Conservation (phyloP, 306 rosid genomes). For the Cajanus cajan region DNA sequence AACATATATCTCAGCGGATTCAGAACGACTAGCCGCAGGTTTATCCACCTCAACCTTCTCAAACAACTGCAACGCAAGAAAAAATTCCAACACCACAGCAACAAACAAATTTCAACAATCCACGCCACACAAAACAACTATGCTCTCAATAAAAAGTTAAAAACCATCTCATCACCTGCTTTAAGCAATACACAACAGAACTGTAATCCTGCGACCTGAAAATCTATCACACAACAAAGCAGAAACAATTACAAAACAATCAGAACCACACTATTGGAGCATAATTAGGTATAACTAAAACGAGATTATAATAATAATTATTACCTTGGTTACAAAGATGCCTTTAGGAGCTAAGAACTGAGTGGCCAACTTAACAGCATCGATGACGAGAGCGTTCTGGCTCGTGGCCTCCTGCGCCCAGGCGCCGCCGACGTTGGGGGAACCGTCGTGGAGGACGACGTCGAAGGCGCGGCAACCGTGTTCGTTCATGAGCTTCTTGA, state of each 20-base stretch:
- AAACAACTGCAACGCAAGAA: slow-evolving; percentile 63
- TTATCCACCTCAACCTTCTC: slow-evolving; percentile 90
- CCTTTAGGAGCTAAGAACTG: slow-evolving; percentile 85
- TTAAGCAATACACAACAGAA: slow-evolving; percentile 71
- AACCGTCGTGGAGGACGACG: slow-evolving; percentile 80
- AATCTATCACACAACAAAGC: slow-evolving; percentile 43
- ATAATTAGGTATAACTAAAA: not conserved
- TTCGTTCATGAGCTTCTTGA: slow-evolving; percentile 65
- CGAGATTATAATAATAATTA: not conserved
- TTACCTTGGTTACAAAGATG: slow-evolving; percentile 71
- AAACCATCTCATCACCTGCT: slow-evolving; percentile 49
- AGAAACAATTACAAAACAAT: not conserved
- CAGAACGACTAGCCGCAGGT: slow-evolving; percentile 87
- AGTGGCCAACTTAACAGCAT: slow-evolving; percentile 77
- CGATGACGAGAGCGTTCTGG: slow-evolving; percentile 88
- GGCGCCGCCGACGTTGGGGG: slow-evolving; percentile 91
- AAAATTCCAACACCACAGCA: not conserved
- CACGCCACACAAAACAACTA: slow-evolving; percentile 1
- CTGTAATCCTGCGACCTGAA: slow-evolving; percentile 97
- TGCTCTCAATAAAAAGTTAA: no score
- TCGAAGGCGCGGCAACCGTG: slow-evolving; percentile 54
- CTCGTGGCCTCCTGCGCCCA: slow-evolving; percentile 92
- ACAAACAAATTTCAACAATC: not conserved
- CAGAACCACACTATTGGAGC: not conserved
- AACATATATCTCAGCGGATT: slow-evolving; percentile 93